Conservation (phyloP, 2,329 filamentous ascomycete genomes). For the Neopestalotiopsis rosae region DNA sequence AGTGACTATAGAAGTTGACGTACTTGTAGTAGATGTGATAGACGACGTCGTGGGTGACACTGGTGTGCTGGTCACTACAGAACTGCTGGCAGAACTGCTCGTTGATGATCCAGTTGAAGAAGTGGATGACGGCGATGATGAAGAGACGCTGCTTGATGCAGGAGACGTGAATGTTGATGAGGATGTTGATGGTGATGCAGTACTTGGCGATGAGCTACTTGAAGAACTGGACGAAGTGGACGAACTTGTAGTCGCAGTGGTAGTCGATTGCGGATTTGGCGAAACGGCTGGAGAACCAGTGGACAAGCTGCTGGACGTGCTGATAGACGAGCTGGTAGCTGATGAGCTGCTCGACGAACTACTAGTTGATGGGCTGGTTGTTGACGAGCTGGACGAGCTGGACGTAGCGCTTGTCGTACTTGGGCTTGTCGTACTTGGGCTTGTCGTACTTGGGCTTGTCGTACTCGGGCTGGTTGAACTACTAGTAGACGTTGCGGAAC, state of each 20-base stretch:
- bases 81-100: too few relatives aligned
- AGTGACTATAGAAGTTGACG: neutral
- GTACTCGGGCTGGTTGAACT: neutral
- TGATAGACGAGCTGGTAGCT: too few relatives aligned
- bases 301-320: too few relatives aligned
- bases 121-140: neutral
- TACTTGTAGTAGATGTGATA: neutral
- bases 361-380: neutral
- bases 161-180: neutral
- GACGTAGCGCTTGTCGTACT: neutral
- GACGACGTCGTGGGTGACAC: too few relatives aligned
- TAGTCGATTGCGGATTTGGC: too few relatives aligned
- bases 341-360: too few relatives aligned
- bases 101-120: neutral
- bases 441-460: neutral
- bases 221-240: neutral
- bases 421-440: neutral
- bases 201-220: neutral
- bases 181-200: neutral
- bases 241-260: neutral
- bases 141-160: neutral
- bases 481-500: neutral
- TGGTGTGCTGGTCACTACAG: too few relatives aligned
- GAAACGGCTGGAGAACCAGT: too few relatives aligned
- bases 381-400: neutral